A percentile compares a stretch with the other conserved stretches of the same genome.
Conservation (phyloP, 148 eudicot species). For the Rhododendron ferrugineum region DNA sequence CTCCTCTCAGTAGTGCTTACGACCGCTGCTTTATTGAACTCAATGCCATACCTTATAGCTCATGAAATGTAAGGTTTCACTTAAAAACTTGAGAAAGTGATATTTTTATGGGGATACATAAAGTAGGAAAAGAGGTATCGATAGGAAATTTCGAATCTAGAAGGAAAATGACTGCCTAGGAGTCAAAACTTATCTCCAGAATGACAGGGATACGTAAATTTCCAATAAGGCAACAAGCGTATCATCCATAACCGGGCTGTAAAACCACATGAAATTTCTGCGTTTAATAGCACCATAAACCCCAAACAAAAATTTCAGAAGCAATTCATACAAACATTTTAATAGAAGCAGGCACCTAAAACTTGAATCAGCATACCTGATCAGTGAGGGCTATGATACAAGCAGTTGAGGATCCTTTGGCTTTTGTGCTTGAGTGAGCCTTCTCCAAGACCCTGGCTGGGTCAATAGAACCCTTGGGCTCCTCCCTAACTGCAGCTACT, state of each 20-base stretch:
- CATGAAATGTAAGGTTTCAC: not conserved
- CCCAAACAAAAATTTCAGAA: not conserved
- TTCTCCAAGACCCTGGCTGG: constrained; percentile 56
- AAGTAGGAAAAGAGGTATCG: not conserved
- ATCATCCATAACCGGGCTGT: not conserved
- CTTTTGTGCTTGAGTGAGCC: constrained; percentile 50
- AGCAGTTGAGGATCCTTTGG: constrained; percentile 65
- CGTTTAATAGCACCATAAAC: not conserved
- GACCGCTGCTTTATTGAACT: not conserved
- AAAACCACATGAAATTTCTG: not conserved
- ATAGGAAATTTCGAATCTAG: not conserved
- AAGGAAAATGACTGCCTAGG: not conserved
- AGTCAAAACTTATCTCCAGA: not conserved
- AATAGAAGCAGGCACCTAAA: not conserved
- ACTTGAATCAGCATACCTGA: constrained; percentile 28
- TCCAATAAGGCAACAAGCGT: not conserved
- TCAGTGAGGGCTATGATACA: constrained; percentile 57
- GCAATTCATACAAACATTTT: not conserved
- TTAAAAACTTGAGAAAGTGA: not conserved
- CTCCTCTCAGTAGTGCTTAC: not conserved
- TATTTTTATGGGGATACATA: not conserved
- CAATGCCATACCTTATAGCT: not conserved
- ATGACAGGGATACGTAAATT: not conserved
- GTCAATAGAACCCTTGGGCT: constrained; percentile 46
- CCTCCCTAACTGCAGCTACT: constrained; percentile 41